Conservation (phyloP, 345 rosid species). For the Passiflora organensis region DNA sequence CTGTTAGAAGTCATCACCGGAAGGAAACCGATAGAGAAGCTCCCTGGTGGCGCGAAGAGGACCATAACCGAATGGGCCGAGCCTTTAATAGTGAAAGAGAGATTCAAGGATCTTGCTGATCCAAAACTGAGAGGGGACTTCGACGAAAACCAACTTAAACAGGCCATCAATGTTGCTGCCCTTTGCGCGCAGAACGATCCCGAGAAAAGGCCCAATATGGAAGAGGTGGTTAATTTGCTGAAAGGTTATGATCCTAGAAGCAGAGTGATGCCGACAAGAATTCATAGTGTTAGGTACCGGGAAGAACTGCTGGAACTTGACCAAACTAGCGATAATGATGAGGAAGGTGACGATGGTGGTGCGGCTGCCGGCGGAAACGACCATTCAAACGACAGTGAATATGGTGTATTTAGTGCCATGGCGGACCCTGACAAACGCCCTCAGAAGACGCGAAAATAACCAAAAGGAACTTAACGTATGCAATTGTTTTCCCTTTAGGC, state of each 20-base stretch:
- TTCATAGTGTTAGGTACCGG: conserved; percentile 41
- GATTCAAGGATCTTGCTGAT: conserved; percentile 67
- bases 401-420: conserved; percentile 50
- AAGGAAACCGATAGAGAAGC: conserved; percentile 66
- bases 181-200: conserved; percentile 64
- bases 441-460: too few relatives aligned
- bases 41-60: conserved; percentile 56
- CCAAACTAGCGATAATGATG: conserved; percentile 34
- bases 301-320: conserved; percentile 50
- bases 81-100: conserved; percentile 45
- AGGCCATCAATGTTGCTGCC: conserved; percentile 52
- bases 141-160: conserved; percentile 58
- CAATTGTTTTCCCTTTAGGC: too few relatives aligned
- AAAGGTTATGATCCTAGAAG: conserved; percentile 48
- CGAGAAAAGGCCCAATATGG: conserved; percentile 70
- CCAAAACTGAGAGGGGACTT: conserved; percentile 56
- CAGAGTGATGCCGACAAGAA: conserved; percentile 30
- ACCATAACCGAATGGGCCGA: conserved; percentile 82
- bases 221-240: conserved; percentile 59
- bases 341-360: background rate
- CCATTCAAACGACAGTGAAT: conserved; percentile 2
- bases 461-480: too few relatives aligned
- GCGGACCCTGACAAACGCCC: too few relatives aligned
- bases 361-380: background rate
- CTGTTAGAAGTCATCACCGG: conserved; percentile 67